phyloP scores from a whole-genome alignment of 1,139 yeast genomes.

The Hyphopichia buzzinii region DNA sequence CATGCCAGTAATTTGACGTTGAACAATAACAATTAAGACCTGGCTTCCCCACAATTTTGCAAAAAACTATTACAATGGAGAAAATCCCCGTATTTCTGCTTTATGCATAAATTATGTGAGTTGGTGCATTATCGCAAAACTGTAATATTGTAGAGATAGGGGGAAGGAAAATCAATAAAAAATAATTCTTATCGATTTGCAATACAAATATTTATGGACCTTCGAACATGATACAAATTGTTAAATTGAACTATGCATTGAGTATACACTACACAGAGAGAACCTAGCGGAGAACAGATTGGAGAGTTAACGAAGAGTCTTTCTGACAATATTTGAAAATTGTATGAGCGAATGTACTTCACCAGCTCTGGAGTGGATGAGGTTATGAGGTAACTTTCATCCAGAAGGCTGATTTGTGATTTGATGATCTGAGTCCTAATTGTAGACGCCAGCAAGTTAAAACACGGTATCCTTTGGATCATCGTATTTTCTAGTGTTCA shows the following conservation, averaged over 20 bases:
- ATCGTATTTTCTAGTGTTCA: slow-evolving; percentile 19
- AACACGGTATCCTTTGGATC: slow-evolving; percentile 36
- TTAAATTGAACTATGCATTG: neutral
- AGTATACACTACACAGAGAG: neutral
- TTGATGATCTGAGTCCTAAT: neutral
- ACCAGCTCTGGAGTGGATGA: no score
- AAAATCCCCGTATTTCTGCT: neutral
- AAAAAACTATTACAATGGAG: no score
- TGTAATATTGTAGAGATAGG: neutral
- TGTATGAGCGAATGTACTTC: no score
- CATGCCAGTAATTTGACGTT: no score
- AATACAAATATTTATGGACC: no score
- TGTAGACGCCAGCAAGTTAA: slow-evolving; percentile 9
- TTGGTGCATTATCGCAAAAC: neutral
- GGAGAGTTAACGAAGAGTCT: no score
- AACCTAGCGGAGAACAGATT: neutral
- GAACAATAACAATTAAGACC: neutral
- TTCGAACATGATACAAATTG: no score
- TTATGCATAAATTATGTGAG: neutral
- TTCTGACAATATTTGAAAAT: no score
- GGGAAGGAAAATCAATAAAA: no score
- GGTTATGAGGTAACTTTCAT: no score
- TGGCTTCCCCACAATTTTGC: neutral
- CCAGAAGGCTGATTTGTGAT: no score
- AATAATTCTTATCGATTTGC: no score